These are phyloP conservation scores for Naganishia friedmannii DNA, from an alignment of 768 basidiomycete species.

Conservation along the genomic window DNA sequence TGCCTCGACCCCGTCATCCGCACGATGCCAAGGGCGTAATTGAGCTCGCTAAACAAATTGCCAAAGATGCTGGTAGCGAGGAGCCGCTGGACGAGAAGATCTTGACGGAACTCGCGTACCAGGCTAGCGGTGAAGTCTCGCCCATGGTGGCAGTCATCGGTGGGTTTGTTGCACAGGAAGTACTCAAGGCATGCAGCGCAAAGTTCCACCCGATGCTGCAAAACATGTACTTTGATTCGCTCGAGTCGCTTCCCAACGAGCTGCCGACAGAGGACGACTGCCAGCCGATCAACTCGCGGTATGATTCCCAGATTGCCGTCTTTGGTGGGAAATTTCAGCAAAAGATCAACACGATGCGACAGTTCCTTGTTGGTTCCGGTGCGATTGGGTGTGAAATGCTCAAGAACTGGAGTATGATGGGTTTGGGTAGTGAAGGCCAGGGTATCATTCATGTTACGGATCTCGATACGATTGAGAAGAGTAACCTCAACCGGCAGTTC, in stretches of 20 bases:
- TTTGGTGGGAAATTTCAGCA: slow-evolving; percentile 91
- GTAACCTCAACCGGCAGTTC: slow-evolving; percentile 96
- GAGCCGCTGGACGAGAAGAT: slow-evolving; percentile 70
- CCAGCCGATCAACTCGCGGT: slow-evolving; percentile 74
- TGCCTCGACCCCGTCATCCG: slow-evolving; percentile 77
- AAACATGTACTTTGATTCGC: slow-evolving; percentile 92
- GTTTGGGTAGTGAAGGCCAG: slow-evolving; percentile 70
- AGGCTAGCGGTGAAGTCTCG: slow-evolving; percentile 83
- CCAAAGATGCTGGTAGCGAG: slow-evolving; percentile 57
- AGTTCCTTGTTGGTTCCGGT: slow-evolving; percentile 97
- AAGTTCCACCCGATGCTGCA: slow-evolving; percentile 98
- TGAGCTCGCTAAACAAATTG: slow-evolving; percentile 70
- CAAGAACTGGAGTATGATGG: slow-evolving; percentile 99
- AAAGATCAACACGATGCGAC: slow-evolving; percentile 80
- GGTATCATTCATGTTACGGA: slow-evolving; percentile 91
- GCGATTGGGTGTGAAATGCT: slow-evolving; percentile 99
- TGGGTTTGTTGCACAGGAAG: slow-evolving; percentile 96
- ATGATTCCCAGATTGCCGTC: slow-evolving; percentile 92
- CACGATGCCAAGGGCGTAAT: slow-evolving; percentile 75
- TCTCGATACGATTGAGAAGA: slow-evolving; percentile 98
- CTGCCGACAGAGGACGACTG: slow-evolving; percentile 79
- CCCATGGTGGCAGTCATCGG: slow-evolving; percentile 91
- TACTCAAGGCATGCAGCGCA: slow-evolving; percentile 91
- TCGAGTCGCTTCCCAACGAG: slow-evolving; percentile 79
- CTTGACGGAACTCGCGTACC: slow-evolving; percentile 79